These are phyloP conservation scores for Ophiostoma ulmi DNA, from an alignment of 2,329 filamentous ascomycete species.

Conservation along the genomic window DNA sequence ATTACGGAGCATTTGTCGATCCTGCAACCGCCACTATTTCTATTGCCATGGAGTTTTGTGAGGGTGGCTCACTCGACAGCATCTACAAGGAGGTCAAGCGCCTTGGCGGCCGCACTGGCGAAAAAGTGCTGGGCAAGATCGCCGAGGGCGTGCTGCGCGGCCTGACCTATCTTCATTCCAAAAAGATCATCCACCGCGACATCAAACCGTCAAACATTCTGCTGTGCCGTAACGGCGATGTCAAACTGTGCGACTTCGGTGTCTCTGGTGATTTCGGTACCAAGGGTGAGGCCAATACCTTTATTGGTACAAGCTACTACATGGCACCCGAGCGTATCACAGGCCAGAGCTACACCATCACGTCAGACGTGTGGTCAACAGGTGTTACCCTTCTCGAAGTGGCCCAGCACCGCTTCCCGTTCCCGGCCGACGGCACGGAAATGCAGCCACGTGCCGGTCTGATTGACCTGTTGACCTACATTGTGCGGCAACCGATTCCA, in stretches of 20 bases:
- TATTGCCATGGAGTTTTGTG: constrained; percentile 98
- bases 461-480: constrained; percentile 94
- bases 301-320: constrained; percentile 98
- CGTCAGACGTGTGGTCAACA: constrained; percentile 95
- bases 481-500: constrained; percentile 90
- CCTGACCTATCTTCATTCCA: constrained; percentile 87
- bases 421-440: constrained; percentile 92
- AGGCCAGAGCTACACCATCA: constrained; percentile 96
- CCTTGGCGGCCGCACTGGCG: constrained; percentile 86
- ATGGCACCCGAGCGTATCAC: constrained; percentile 99
- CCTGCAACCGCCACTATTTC: constrained; percentile 94
- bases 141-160: constrained; percentile 92
- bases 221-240: constrained; percentile 82
- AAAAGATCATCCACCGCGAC: constrained; percentile 97
- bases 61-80: constrained; percentile 90
- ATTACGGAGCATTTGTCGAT: constrained; percentile 96
- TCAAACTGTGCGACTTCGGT: constrained; percentile 97
- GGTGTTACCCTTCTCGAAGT: constrained; percentile 97
- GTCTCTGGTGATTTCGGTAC: constrained; percentile 97
- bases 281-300: constrained; percentile 97
- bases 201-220: constrained; percentile 99
- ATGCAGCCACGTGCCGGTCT: constrained; percentile 89
- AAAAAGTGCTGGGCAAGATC: constrained; percentile 95
- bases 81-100: constrained; percentile 98
- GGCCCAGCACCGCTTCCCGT: constrained; percentile 97